Base-by-base conservation (phyloP, 169 alveolate species). In the Cryptosporidium ubiquitum region DNA sequence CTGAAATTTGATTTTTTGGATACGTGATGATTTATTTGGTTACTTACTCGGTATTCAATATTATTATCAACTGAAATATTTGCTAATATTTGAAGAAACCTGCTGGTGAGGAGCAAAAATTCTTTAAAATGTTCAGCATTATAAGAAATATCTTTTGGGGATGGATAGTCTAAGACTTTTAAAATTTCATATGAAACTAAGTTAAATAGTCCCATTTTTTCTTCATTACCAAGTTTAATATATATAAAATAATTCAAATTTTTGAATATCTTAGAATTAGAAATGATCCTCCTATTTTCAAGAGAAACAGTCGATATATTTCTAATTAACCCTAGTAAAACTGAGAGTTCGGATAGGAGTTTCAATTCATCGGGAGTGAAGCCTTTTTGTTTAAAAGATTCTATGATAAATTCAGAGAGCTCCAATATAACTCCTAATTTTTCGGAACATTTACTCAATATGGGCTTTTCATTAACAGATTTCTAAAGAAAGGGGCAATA, bases 31-130 rank as follows among this genome's bases (percentile, higher is more conserved):
- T 16, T 58, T 40, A 33, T 29, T 14, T n/a, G 12, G 6, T 58
- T 47, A 64, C 89, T 79, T 60, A 79, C 89, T 31, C 61, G 60
- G 66, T 42, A 61, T 39, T 61, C 75, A 10, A 18, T 9, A 9
- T 23, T 20, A 23, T 12, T 31, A 7, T 79, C 89, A 9, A 79
- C 33, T 18, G 55, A 49, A 26, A 79, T 20, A 23, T 79, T 79
- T 20, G 89, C 89, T 4, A 79, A 49, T 42, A 79, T 14, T 39
- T 79, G 89, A 10, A 79, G n/a, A 40, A 79, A 31, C 61, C 73
- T 64, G 23, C 68, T 37, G 5, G 60, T 60, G 20, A 79, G 31
- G 20, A 79, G 68, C 37, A 79, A 79, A 14, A 37, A 61, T 40
- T 79, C 89, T 9, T 47, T 60, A 26, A 44, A 42, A 35, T 40